A percentile compares a stretch with the other conserved stretches of the same genome.
Conservation (phyloP, 495 filamentous ascomycete genomes). For the Penicillium silybi region DNA sequence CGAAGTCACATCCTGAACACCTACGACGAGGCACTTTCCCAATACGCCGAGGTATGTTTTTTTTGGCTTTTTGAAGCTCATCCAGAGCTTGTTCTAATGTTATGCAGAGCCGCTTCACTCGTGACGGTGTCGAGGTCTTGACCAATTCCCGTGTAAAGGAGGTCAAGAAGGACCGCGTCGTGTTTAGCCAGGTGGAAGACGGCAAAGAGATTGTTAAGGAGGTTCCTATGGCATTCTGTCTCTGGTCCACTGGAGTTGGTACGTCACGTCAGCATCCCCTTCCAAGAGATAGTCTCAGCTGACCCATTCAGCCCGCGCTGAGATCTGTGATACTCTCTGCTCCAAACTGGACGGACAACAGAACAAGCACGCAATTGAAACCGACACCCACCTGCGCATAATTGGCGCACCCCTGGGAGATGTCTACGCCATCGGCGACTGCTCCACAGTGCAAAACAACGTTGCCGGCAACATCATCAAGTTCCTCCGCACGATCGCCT, state of each 20-base stretch:
- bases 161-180: constrained; percentile 74
- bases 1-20: constrained; percentile 95
- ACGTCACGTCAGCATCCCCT: constrained; percentile 13
- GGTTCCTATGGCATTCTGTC: constrained; percentile 91
- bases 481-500: constrained; percentile 86
- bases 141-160: constrained; percentile 91
- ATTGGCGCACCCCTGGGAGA: constrained; percentile 90
- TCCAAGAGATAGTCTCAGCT: not conserved
- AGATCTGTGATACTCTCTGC: constrained; percentile 70
- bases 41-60: constrained; percentile 71
- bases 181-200: constrained; percentile 80
- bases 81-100: constrained; percentile 2
- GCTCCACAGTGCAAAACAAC: constrained; percentile 95
- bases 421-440: constrained; percentile 97
- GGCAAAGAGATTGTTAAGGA: constrained; percentile 80
- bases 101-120: constrained; percentile 63
- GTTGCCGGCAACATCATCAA: constrained; percentile 78
- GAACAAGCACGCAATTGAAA: constrained; percentile 90
- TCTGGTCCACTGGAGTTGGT: constrained; percentile 95
- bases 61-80: not conserved
- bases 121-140: constrained; percentile 84
- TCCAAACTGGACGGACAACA: constrained; percentile 71
- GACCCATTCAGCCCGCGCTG: constrained; percentile 60
- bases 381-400: constrained; percentile 88
- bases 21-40: constrained; percentile 91